Evolutionary conservation across 192 early-diverging fungal genomes (phyloP), one percentile per base, ranked within the genome.

Genomic region (Chytriomyces confervae): DNA sequence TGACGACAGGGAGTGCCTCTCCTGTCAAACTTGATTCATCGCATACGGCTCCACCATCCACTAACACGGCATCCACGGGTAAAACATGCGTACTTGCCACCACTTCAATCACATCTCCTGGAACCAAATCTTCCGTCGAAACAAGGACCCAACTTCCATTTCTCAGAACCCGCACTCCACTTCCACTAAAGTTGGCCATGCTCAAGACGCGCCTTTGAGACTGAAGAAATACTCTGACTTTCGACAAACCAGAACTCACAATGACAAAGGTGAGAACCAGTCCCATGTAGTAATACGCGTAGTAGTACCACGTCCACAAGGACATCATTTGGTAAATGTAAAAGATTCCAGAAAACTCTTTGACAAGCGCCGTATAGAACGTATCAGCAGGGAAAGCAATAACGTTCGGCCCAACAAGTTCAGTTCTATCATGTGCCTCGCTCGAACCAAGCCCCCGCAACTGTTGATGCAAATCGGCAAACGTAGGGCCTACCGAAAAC

Each of bases 1-100:
- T 95, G 68, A 91, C 87, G 51, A 95, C 89, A 3, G 94, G 94
- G 74, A 91, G 86, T 8, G 94, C 92, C 86, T 95, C 94, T 47
- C 84, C 93, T 0, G 93, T 95, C 61, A 95, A 81, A 23, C 88
- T 87, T 51, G 86, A 87, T 69, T 95, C 94, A 80, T 95, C 91
- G 24, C 90, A 90, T n/a, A 95, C 91, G 0, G 88, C 88, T 46
- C 90, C 89, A 50, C 94, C 94, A 27, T 82, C 76, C 5, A 94
- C 69, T 24, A 95, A 82, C 6, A 91, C 90, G 36, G 86, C 89
- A 65, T 95, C 94, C 50, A 91, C 91, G 47, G 91, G 86, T 20
- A 95, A 63, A 36, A 85, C 78, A 61, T 83, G 78, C 20, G 80
- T 82, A 7, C 84, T 77, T 23, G 79, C 64, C 44, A 66, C 64